phyloP scores from a whole-genome alignment of 2,329 filamentous ascomycete genomes.

The Hypoxylon rubiginosum region DNA sequence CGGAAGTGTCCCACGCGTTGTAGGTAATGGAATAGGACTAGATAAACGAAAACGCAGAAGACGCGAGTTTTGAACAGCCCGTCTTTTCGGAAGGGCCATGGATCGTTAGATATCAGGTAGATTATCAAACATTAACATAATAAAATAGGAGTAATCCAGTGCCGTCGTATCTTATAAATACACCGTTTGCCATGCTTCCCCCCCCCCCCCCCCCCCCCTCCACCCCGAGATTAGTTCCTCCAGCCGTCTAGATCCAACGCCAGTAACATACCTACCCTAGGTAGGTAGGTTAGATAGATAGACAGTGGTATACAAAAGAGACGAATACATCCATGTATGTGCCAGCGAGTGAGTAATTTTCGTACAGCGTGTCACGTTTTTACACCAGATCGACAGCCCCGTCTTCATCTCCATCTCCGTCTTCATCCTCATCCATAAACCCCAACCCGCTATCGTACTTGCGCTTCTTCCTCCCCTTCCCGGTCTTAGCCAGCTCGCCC shows the following conservation, averaged over 20 bases:
- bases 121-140: not conserved
- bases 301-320: conserved; percentile 37
- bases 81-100: not conserved
- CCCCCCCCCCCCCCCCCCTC: no score
- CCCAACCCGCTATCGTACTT: conserved; percentile 69
- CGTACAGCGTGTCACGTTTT: conserved; percentile 5
- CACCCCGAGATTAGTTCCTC: conserved; percentile 9
- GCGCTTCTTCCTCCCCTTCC: conserved; percentile 58
- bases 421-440: no score
- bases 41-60: not conserved
- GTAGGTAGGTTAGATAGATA: no score
- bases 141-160: not conserved
- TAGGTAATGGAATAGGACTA: not conserved
- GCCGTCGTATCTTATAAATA: conserved; percentile 10
- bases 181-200: not conserved
- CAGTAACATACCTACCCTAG: conserved; percentile 16
- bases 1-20: no score
- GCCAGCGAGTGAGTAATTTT: conserved; percentile 15
- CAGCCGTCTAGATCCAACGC: conserved; percentile 17
- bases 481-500: conserved; percentile 39
- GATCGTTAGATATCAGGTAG: not conserved
- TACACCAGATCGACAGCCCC: conserved; percentile 36
- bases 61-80: not conserved
- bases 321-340: conserved; percentile 8
- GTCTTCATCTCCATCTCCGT: conserved; percentile 60